These are phyloP conservation scores for Ophiocordyceps camponoti-saundersi DNA, from an alignment of 2,329 filamentous ascomycete species.

Conservation along the genomic window DNA sequence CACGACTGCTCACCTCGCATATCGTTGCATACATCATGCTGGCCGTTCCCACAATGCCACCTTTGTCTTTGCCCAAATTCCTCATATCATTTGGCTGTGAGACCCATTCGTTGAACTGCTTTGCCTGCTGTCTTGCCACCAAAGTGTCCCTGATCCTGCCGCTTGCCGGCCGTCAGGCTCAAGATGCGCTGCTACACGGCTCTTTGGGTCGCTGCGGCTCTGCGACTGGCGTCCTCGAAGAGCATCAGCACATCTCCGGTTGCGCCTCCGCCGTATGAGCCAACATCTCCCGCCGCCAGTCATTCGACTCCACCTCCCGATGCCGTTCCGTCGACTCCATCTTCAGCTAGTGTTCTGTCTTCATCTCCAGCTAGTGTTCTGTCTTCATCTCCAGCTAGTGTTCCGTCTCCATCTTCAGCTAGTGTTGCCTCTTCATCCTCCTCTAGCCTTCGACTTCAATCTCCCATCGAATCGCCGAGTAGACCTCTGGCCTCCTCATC, in stretches of 20 bases:
- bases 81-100: not conserved
- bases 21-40: not conserved
- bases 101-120: not conserved
- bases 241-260: not conserved
- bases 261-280: not conserved
- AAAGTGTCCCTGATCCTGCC: not conserved
- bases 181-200: not conserved
- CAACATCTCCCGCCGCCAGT: not conserved
- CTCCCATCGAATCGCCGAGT: not conserved
- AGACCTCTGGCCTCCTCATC: not conserved
- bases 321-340: too few species aligned
- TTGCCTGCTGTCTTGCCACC: not conserved
- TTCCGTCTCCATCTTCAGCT: not conserved
- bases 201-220: not conserved
- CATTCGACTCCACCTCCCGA: not conserved
- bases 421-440: not conserved
- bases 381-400: not conserved
- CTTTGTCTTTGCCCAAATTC: not conserved
- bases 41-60: not conserved
- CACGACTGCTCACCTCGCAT: not conserved
- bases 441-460: not conserved
- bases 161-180: not conserved
- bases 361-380: not conserved
- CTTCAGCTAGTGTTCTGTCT: not conserved
- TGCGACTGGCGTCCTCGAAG: not conserved